These are phyloP conservation scores for Lizanozyma gosingica DNA, from an alignment of 1,139 yeast genomes.

Conservation along the genomic window DNA sequence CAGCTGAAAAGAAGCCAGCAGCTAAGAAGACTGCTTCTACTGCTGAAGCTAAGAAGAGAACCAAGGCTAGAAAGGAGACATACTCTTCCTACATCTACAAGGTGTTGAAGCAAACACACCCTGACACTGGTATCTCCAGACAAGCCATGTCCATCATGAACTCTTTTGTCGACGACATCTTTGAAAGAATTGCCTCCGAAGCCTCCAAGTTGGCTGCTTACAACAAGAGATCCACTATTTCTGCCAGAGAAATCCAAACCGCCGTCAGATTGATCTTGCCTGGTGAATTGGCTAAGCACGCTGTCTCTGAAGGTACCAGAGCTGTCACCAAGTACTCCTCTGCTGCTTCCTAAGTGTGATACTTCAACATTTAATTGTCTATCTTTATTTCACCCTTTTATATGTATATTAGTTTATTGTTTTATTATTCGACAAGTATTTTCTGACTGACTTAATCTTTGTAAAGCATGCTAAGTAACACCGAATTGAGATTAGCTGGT, in stretches of 20 bases:
- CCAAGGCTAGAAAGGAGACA: constrained; percentile 97
- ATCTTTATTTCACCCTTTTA: not conserved
- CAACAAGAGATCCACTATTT: constrained; percentile 98
- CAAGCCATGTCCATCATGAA: constrained; percentile 99
- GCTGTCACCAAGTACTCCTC: constrained; percentile 99
- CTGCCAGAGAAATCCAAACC: constrained; percentile 99
- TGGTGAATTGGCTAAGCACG: constrained; percentile 99
- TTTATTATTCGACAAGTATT: not conserved
- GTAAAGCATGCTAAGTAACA: too few relatives aligned
- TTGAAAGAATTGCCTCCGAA: constrained; percentile 93
- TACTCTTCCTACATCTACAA: constrained; percentile 98
- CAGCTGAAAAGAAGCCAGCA: constrained; percentile 93
- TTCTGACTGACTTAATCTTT: too few relatives aligned
- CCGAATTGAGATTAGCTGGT: too few relatives aligned
- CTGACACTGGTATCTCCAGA: constrained; percentile 99
- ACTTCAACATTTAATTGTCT: too few relatives aligned
- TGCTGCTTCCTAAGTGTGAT: constrained; percentile 34
- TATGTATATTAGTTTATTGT: not conserved
- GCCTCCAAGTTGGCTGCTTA: constrained; percentile 99
- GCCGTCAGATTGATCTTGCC: constrained; percentile 99
- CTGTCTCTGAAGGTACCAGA: constrained; percentile 99
- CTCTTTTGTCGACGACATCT: constrained; percentile 95
- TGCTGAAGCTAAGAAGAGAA: constrained; percentile 85
- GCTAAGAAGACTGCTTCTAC: constrained; percentile 80
- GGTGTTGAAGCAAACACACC: constrained; percentile 97